These are phyloP conservation scores for Phytophthora pinifolia DNA, from an alignment of 352 stramenopile species.

Conservation along the genomic window DNA sequence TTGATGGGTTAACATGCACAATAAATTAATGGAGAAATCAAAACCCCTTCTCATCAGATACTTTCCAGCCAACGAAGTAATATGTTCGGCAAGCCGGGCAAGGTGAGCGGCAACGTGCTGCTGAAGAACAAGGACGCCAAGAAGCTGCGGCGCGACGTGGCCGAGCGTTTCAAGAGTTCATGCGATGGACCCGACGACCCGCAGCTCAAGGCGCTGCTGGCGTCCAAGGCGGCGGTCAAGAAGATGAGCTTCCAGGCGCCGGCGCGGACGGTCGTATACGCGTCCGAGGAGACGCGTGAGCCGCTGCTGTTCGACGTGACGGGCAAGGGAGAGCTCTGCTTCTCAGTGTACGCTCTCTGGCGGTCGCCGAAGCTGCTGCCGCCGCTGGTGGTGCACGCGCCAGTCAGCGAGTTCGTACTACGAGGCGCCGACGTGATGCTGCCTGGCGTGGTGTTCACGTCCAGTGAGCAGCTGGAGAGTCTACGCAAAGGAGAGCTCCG, in stretches of 20 bases:
- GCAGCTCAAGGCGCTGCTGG: constrained; percentile 40
- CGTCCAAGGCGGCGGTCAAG: constrained; percentile 58
- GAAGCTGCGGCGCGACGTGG: constrained; percentile 74
- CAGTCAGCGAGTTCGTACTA: constrained; percentile 81
- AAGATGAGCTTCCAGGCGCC: constrained; percentile 81
- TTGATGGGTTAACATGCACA: no score
- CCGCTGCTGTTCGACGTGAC: constrained; percentile 73
- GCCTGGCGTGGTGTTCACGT: constrained; percentile 72
- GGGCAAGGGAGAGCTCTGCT: constrained; percentile 67
- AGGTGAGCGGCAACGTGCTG: constrained; percentile 76
- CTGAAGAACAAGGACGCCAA: constrained; percentile 88
- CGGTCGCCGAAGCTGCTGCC: constrained; percentile 46
- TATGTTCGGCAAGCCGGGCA: constrained; percentile 84
- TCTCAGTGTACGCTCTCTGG: constrained; percentile 79
- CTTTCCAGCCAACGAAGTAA: not conserved
- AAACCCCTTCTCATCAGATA: no score
- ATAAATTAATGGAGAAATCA: no score
- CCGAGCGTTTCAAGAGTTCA: constrained; percentile 29
- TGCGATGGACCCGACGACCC: constrained; percentile 38
- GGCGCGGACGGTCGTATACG: constrained; percentile 73
- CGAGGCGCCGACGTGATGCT: constrained; percentile 85
- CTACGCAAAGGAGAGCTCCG: constrained; percentile 70
- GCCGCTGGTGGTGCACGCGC: constrained; percentile 64
- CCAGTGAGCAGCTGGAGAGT: constrained; percentile 44
- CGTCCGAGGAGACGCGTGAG: constrained; percentile 53